Conservation (phyloP, 2,329 filamentous ascomycete genomes). For the Scedosporium boydii region DNA sequence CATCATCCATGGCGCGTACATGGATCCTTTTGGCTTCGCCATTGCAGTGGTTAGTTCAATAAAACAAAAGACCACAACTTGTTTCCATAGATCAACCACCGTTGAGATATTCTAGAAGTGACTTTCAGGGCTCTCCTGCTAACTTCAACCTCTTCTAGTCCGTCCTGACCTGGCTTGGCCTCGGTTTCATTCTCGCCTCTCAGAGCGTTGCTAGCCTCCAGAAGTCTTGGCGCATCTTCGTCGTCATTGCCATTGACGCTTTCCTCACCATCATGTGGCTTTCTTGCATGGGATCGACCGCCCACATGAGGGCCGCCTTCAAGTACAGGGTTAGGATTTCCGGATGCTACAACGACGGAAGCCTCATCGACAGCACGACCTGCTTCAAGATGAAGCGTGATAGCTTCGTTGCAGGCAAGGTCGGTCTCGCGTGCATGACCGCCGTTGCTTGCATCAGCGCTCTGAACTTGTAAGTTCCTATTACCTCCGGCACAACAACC, state of each 20-base stretch:
- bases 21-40: conserved; percentile 29
- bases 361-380: conserved; percentile 25
- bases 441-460: conserved; percentile 34
- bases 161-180: conserved; percentile 34
- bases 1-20: conserved; percentile 29
- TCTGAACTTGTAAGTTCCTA: conserved; percentile 26
- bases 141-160: conserved; percentile 10
- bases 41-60: conserved; percentile 27
- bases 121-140: background rate
- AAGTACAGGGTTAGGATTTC: conserved; percentile 19
- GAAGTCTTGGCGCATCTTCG: conserved; percentile 31
- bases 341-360: conserved; percentile 27
- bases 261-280: conserved; percentile 39
- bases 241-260: conserved; percentile 31
- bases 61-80: conserved; percentile 9
- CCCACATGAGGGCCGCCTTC: conserved; percentile 28
- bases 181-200: conserved; percentile 30
- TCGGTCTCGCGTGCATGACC: conserved; percentile 24
- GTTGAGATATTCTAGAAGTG: background rate
- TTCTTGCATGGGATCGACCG: conserved; percentile 28
- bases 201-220: conserved; percentile 27
- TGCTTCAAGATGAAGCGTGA: conserved; percentile 22
- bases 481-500: background rate
- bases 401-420: conserved; percentile 23
- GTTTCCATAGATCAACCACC: background rate